phyloP scores from a whole-genome alignment of 441 rosid genomes.

The Manihot esculenta region DNA sequence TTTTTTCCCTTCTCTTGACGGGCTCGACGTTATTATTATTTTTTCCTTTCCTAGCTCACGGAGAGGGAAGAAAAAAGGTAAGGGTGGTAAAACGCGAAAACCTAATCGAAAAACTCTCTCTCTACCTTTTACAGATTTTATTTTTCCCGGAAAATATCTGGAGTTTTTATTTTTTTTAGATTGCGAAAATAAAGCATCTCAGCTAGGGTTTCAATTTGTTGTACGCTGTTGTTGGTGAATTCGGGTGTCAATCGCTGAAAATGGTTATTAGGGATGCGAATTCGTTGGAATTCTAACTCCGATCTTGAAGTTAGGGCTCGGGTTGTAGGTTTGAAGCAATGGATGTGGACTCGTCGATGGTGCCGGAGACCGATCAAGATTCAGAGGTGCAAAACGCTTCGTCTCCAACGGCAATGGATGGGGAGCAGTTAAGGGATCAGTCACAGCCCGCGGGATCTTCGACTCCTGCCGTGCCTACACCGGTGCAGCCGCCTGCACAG shows the following conservation, averaged over 20 bases:
- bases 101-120: constrained; percentile 20
- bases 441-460: constrained; percentile 32
- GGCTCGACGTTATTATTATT: constrained; percentile 19
- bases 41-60: background rate
- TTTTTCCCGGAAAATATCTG: constrained; percentile 13
- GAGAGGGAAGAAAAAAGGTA: constrained; percentile 23
- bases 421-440: constrained; percentile 47
- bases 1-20: constrained; percentile 29
- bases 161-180: constrained; percentile 2
- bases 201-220: constrained; percentile 43
- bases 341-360: constrained; percentile 84
- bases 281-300: constrained; percentile 40
- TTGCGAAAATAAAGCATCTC: constrained; percentile 29
- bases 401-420: constrained; percentile 46
- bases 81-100: constrained; percentile 4
- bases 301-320: constrained; percentile 58
- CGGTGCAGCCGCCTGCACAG: constrained; percentile 28
- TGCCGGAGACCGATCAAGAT: constrained; percentile 65
- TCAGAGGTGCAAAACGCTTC: constrained; percentile 34
- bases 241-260: constrained; percentile 16
- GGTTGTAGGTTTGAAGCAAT: constrained; percentile 32
- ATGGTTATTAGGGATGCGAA: constrained; percentile 52
- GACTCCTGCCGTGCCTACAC: constrained; percentile 9
- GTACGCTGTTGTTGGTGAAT: background rate
- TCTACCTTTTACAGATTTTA: background rate